Conservation (phyloP, 306 rosid genomes). For the Fragaria ananassa region DNA sequence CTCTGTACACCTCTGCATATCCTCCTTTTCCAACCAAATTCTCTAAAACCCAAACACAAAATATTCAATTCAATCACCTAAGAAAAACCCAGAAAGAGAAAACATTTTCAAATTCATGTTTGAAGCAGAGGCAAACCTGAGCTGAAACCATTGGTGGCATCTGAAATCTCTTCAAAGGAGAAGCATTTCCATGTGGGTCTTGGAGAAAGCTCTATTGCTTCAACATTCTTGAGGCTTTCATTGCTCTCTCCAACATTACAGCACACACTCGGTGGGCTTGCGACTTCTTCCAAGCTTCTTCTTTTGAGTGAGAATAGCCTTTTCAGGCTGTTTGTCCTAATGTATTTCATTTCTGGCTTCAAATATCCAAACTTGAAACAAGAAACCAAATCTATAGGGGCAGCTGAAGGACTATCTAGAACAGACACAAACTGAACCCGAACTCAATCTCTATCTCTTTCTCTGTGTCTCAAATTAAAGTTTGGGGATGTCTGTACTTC, state of each 20-base stretch:
- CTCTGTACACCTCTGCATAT: slow-evolving; percentile 85
- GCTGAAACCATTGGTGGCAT: slow-evolving; percentile 79
- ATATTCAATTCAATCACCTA: slow-evolving; percentile 6
- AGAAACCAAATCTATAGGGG: background rate
- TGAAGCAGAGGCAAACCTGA: slow-evolving; percentile 47
- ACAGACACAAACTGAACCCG: slow-evolving; percentile 11
- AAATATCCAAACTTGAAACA: slow-evolving; percentile 22
- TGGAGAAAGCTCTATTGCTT: slow-evolving; percentile 26
- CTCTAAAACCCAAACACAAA: slow-evolving; percentile 38
- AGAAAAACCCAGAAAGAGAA: background rate
- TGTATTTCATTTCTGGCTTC: slow-evolving; percentile 54
- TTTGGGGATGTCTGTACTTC: slow-evolving; percentile 29
- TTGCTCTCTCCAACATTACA: slow-evolving; percentile 27
- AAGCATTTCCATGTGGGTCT: slow-evolving; percentile 93
- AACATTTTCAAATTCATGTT: too few relatives aligned
- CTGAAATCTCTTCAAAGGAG: slow-evolving; percentile 62
- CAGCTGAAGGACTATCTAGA: slow-evolving; percentile 5
- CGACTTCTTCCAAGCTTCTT: slow-evolving; percentile 36
- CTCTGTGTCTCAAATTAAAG: slow-evolving; percentile 22
- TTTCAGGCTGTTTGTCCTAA: slow-evolving; percentile 58
- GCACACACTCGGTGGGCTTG: slow-evolving; percentile 25
- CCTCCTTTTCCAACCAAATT: slow-evolving; percentile 93
- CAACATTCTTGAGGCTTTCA: slow-evolving; percentile 22
- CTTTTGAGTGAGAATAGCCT: slow-evolving; percentile 72
- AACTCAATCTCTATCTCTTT: background rate